Conservation (phyloP, 2,329 filamentous ascomycete species). For the Aspergillus novoparasiticus region DNA sequence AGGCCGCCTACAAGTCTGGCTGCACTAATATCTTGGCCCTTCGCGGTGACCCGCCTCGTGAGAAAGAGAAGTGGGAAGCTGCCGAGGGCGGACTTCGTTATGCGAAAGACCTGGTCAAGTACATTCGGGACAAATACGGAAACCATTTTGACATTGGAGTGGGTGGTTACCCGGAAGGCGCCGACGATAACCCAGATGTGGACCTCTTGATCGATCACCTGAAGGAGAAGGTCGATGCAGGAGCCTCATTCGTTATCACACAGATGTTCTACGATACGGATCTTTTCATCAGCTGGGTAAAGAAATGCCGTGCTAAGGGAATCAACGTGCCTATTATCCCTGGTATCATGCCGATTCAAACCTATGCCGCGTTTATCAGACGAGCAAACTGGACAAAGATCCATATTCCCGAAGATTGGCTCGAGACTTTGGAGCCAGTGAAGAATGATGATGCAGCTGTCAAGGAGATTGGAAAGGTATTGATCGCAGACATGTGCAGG, state of each 20-base stretch:
- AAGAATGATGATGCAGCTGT: slow-evolving; percentile 97
- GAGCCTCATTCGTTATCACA: slow-evolving; percentile 90
- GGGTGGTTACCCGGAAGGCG: slow-evolving; percentile 93
- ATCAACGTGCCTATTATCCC: slow-evolving; percentile 82
- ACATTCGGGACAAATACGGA: slow-evolving; percentile 77
- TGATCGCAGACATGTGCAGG: slow-evolving; percentile 88
- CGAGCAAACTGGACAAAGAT: slow-evolving; percentile 90
- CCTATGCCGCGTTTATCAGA: slow-evolving; percentile 88
- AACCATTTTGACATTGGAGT: slow-evolving; percentile 97
- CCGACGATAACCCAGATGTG: slow-evolving; percentile 87
- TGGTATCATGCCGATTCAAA: slow-evolving; percentile 92
- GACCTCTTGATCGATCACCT: slow-evolving; percentile 85
- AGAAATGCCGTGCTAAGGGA: slow-evolving; percentile 80
- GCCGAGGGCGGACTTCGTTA: slow-evolving; percentile 87
- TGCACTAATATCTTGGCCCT: slow-evolving; percentile 97
- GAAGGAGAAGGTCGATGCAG: slow-evolving; percentile 96
- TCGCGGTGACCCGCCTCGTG: slow-evolving; percentile 88
- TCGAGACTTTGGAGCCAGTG: slow-evolving; percentile 79
- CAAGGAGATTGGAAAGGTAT: slow-evolving; percentile 80
- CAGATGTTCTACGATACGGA: slow-evolving; percentile 99
- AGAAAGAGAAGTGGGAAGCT: slow-evolving; percentile 91
- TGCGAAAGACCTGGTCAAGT: slow-evolving; percentile 84
- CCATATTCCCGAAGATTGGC: slow-evolving; percentile 78
- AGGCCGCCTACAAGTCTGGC: slow-evolving; percentile 86
- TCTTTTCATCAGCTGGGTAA: slow-evolving; percentile 89